phyloP scores from a whole-genome alignment of 208 protist species.

The Leishmania aethiopica region DNA sequence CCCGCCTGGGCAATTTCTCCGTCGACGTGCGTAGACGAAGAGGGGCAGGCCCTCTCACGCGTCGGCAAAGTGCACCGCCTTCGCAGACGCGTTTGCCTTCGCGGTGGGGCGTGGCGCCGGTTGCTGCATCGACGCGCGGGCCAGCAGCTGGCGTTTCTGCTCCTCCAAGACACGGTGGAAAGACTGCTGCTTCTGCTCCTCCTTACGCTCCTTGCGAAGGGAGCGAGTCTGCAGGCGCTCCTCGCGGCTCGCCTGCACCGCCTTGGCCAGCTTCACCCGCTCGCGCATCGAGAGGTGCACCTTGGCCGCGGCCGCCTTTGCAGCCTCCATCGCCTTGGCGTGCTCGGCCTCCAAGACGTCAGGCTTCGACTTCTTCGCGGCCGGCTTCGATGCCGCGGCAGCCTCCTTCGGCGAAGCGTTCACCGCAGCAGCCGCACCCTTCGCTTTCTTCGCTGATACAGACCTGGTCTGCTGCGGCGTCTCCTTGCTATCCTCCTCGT shows the following conservation, averaged over 20 bases:
- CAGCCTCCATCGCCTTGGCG: constrained; percentile 52
- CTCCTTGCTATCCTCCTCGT: not conserved
- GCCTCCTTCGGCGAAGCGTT: constrained; percentile 8
- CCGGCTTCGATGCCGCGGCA: not conserved
- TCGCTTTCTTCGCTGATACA: not conserved
- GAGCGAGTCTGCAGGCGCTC: constrained; percentile 45
- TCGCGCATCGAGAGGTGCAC: constrained; percentile 56
- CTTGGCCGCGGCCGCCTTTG: constrained; percentile 52
- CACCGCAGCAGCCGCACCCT: not conserved
- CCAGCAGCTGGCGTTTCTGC: constrained; percentile 81
- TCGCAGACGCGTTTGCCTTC: constrained; percentile 20
- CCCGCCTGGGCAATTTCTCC: not conserved
- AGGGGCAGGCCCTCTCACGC: not conserved
- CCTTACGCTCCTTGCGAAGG: constrained; percentile 46
- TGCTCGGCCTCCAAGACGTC: constrained; percentile 64
- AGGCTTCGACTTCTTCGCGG: constrained; percentile 19
- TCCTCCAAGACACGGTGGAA: constrained; percentile 82
- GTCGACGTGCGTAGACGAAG: not conserved
- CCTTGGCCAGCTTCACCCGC: constrained; percentile 55
- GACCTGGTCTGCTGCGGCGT: not conserved
- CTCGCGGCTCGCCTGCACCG: constrained; percentile 57
- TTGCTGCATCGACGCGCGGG: constrained; percentile 40
- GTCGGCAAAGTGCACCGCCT: constrained; percentile 69
- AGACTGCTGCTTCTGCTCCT: constrained; percentile 46
- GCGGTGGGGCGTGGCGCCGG: constrained; percentile 2